A percentile compares a stretch with the other conserved stretches of the same genome.
Conservation (phyloP, 2,329 filamentous ascomycete genomes). For the Penicillium sp. region DNA sequence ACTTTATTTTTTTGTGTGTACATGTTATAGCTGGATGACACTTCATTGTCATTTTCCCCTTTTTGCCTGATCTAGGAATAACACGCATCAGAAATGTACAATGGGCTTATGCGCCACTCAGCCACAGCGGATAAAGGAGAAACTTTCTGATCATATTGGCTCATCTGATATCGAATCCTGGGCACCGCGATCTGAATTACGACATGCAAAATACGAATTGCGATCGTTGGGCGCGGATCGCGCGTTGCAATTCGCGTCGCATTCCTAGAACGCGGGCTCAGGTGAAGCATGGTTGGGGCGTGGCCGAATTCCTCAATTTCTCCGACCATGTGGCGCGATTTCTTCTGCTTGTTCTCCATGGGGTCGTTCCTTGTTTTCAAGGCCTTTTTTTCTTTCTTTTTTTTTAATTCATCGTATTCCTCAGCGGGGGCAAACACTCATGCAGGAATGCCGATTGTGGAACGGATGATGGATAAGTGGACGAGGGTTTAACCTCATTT, state of each 20-base stretch:
- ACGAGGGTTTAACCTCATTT: conserved; percentile 4
- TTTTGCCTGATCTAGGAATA: neutral
- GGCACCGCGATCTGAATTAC: neutral
- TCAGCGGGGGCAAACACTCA: too few species aligned
- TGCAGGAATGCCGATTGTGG: too few species aligned
- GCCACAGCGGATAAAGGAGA: neutral
- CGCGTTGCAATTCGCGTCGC: neutral
- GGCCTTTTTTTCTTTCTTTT: neutral
- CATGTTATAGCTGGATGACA: neutral
- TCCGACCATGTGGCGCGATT: conserved; percentile 14
- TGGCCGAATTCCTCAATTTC: conserved; percentile 5
- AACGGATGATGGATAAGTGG: neutral
- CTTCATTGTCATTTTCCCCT: neutral
- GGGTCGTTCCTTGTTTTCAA: neutral
- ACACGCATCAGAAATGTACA: neutral
- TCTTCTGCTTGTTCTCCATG: neutral
- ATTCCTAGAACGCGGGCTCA: conserved; percentile 5
- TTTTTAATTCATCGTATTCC: neutral
- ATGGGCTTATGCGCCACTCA: neutral
- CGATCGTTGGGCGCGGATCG: neutral
- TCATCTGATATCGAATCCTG: neutral
- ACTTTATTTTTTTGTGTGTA: neutral
- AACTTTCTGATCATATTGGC: neutral
- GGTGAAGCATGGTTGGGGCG: conserved; percentile 4
- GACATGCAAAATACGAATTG: neutral